Evolutionary conservation across 257 asterid genomes (phyloP), one percentile per base, ranked within the genome.

Genomic region (Penstemon eatonii): DNA sequence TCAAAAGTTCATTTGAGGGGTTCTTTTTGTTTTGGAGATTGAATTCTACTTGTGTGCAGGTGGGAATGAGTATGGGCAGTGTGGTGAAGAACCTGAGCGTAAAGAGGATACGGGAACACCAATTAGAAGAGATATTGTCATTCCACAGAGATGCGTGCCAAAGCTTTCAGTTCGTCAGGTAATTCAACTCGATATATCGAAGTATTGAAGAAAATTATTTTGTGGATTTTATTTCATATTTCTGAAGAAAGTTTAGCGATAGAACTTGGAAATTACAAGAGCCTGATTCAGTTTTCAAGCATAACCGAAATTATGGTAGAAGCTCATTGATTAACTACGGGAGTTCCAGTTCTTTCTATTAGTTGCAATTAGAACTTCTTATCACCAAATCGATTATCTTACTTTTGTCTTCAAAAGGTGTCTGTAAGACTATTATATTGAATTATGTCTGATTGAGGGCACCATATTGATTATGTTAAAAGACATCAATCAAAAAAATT

Each of bases 71-170:
- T 94, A 94, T 58, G 99, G 99, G 44, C 99, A 94, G 80, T 94
- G 99, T 76, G 97, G 97, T 65, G 99, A 90, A 85, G 97, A 94
- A 63, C 91, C 97, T n/a, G 99, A 91, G 81, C 87, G 95, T 71
- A 90, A 85, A 84, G 96, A 84, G 75, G 97, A 87, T 76, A 84
- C 90, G 0, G 96, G 95, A 52, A 85, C 80, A 76, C 95, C 92
- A 47, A 88, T 91, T 66, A 85, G 92, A 80, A 89, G 99, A 78
- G 97, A 94, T 83, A 94, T 91, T 76, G 90, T 84, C 75, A 89
- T 83, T 75, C 99, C 97, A 39, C 87, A 91, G 69, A 78, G 97
- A 74, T 94, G 99, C 67, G 96, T 83, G 65, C 89, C 97, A 44
- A 86, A 82, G 74, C 96, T 94, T 45, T 75, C 96, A 70, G 99